A percentile compares a stretch with the other conserved stretches of the same genome.
These are phyloP conservation scores for Aureobasidium uvarum DNA, from an alignment of 2,329 filamentous ascomycete genomes.

Conservation along the genomic window DNA sequence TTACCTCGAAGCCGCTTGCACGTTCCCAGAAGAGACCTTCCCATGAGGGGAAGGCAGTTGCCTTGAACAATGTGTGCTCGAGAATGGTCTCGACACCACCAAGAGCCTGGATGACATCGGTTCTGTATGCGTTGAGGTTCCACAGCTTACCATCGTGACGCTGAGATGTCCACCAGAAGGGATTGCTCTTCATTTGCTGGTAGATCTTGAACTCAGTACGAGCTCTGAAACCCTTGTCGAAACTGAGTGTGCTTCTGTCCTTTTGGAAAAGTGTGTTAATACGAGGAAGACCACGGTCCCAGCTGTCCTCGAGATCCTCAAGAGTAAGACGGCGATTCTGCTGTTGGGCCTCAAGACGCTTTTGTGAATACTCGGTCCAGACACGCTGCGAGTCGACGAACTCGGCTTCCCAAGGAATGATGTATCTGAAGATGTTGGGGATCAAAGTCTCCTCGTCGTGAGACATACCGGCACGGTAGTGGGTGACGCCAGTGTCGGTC, in stretches of 20 bases:
- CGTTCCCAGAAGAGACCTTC: slow-evolving; percentile 83
- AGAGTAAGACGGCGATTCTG: slow-evolving; percentile 93
- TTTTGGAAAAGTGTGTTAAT: slow-evolving; percentile 99
- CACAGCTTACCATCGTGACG: slow-evolving; percentile 95
- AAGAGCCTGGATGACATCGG: slow-evolving; percentile 93
- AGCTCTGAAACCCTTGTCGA: slow-evolving; percentile 97
- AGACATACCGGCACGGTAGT: slow-evolving; percentile 96
- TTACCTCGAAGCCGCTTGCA: slow-evolving; percentile 34
- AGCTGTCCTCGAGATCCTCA: slow-evolving; percentile 95
- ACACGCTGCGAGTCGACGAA: slow-evolving; percentile 99
- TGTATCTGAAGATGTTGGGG: slow-evolving; percentile 98
- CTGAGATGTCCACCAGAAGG: slow-evolving; percentile 99
- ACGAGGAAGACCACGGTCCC: slow-evolving; percentile 94
- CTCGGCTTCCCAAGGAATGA: slow-evolving; percentile 98
- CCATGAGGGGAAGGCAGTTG: slow-evolving; percentile 95
- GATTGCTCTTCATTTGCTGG: slow-evolving; percentile 98
- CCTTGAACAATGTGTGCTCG: slow-evolving; percentile 90
- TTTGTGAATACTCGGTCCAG: slow-evolving; percentile 99
- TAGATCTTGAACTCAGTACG: slow-evolving; percentile 98
- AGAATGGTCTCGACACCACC: slow-evolving; percentile 98
- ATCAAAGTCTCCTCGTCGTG: slow-evolving; percentile 98
- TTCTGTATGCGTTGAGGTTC: slow-evolving; percentile 94
- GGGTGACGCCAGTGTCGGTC: slow-evolving; percentile 93
- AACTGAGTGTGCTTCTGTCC: slow-evolving; percentile 91
- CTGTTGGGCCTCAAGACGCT: slow-evolving; percentile 93